phyloP scores from a whole-genome alignment of 176 grass and related monocot genomes.

The Guadua angustifolia region DNA sequence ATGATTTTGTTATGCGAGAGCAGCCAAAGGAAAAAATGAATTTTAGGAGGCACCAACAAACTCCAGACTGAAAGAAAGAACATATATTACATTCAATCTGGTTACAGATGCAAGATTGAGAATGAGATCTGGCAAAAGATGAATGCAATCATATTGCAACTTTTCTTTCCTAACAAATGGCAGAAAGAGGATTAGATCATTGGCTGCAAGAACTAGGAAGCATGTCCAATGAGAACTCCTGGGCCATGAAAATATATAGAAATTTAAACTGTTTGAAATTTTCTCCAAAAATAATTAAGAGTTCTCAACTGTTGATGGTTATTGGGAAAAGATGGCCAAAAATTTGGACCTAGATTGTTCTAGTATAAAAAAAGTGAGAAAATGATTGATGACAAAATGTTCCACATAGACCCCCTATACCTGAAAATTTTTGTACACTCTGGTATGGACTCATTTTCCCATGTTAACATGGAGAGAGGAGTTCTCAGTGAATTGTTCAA shows the following conservation, averaged over 20 bases:
- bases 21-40: too few relatives aligned
- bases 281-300: background rate
- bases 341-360: background rate
- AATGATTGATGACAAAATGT: background rate
- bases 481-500: background rate
- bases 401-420: background rate
- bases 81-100: constrained; percentile 14
- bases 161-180: background rate
- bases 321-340: background rate
- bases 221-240: background rate
- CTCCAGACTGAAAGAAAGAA: too few relatives aligned
- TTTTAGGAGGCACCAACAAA: too few relatives aligned
- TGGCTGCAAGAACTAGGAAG: background rate
- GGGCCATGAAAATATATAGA: background rate
- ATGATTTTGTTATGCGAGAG: too few relatives aligned
- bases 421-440: background rate
- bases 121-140: constrained; percentile 9
- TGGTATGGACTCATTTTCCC: background rate
- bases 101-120: background rate
- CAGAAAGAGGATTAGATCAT: background rate
- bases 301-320: background rate
- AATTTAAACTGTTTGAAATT: background rate
- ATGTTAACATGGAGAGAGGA: background rate
- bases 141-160: background rate
- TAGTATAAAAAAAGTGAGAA: background rate